A percentile compares a stretch with the other conserved stretches of the same genome.
Conservation (phyloP, 2,329 filamentous ascomycete genomes). For the Boeremia lycopersici region DNA sequence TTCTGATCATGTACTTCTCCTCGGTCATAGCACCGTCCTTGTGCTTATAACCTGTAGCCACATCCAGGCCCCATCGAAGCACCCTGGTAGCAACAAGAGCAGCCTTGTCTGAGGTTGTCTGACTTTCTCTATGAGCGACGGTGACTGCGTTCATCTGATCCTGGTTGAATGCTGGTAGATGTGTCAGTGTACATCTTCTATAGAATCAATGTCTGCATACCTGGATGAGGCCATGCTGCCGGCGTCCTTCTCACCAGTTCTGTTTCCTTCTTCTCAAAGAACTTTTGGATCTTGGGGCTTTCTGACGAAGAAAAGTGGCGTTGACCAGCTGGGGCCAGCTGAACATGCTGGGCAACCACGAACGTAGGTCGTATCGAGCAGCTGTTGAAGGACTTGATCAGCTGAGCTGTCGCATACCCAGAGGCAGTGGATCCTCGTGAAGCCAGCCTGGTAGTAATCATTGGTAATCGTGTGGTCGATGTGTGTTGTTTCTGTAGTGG, state of each 20-base stretch:
- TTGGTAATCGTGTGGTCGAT: slow-evolving; percentile 20
- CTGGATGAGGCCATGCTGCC: slow-evolving; percentile 57
- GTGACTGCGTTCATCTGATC: slow-evolving; percentile 77
- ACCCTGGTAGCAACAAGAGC: slow-evolving; percentile 79
- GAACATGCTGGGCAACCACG: slow-evolving; percentile 38
- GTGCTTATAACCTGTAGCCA: slow-evolving; percentile 80
- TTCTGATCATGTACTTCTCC: slow-evolving; percentile 85
- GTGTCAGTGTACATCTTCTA: slow-evolving; percentile 13
- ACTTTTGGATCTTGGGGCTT: slow-evolving; percentile 48
- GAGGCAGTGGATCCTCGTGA: slow-evolving; percentile 38
- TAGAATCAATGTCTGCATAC: slow-evolving; percentile 27
- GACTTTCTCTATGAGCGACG: slow-evolving; percentile 77
- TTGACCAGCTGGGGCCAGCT: slow-evolving; percentile 24
- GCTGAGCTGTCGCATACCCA: slow-evolving; percentile 45
- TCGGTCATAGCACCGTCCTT: slow-evolving; percentile 76
- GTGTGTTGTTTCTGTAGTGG: slow-evolving; percentile 14
- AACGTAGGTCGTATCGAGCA: slow-evolving; percentile 42
- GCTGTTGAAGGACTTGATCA: slow-evolving; percentile 47
- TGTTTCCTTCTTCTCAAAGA: slow-evolving; percentile 54
- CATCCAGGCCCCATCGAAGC: slow-evolving; percentile 79
- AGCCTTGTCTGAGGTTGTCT: slow-evolving; percentile 75
- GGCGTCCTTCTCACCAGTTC: slow-evolving; percentile 53
- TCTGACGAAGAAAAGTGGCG: slow-evolving; percentile 51
- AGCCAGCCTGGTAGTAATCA: slow-evolving; percentile 37
- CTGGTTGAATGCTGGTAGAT: slow-evolving; percentile 66